Conservation (phyloP, 805 yeast species). For the Hanseniaspora jakobsenii region DNA sequence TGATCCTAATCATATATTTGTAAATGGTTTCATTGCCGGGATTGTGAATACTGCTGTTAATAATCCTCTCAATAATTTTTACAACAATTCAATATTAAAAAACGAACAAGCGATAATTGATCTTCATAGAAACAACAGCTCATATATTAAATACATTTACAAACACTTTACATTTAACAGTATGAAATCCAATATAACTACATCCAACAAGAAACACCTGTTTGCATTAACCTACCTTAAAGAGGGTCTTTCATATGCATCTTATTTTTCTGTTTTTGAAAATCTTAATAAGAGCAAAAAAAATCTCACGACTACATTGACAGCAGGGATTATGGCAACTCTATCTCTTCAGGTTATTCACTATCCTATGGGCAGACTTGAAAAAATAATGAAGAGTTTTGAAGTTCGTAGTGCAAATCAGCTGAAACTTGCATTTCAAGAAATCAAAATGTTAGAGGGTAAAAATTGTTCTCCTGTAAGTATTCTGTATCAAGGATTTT, state of each 20-base stretch:
- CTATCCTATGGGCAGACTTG: conserved; percentile 71
- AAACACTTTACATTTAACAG: conserved; percentile 31
- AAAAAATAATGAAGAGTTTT: conserved; percentile 32
- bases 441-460: conserved; percentile 12
- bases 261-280: conserved; percentile 3
- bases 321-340: conserved; percentile 86
- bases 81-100: conserved; percentile 50
- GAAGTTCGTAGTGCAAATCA: conserved; percentile 56
- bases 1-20: conserved; percentile 16
- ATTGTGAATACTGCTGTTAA: conserved; percentile 80
- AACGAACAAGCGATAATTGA: conserved; percentile 54
- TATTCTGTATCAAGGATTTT: conserved; percentile 70
- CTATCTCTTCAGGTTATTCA: conserved; percentile 63
- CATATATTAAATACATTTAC: conserved; percentile 69
- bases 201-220: neutral
- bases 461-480: conserved; percentile 25
- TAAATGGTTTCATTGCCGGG: conserved; percentile 78
- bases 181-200: neutral
- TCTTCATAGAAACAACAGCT: conserved; percentile 44
- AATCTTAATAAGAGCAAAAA: conserved; percentile 26
- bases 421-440: conserved; percentile 18
- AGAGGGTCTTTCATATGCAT: conserved; percentile 33
- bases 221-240: conserved; percentile 20
- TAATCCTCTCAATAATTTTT: conserved; percentile 86
- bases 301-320: conserved; percentile 46